Evolutionary conservation across 371 early-diverging fungal genomes (phyloP).

Genomic region (Rhizopus stolonifer): DNA sequence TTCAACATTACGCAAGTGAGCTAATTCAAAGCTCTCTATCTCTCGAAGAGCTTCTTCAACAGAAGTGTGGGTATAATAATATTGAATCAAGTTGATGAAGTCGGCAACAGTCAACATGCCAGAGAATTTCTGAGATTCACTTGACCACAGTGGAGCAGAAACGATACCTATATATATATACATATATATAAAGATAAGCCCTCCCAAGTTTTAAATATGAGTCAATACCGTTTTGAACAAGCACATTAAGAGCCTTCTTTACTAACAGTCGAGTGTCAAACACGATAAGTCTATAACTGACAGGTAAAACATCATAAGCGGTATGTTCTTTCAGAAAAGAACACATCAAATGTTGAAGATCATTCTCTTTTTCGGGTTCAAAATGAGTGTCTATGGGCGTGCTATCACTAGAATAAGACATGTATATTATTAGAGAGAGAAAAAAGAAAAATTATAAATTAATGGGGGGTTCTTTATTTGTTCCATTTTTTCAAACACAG

Average conservation of each 20-base stretch:
- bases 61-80: constrained; percentile 81
- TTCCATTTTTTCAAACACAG: constrained; percentile 2
- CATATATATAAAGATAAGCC: neutral
- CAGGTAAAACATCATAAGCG: constrained; percentile 88
- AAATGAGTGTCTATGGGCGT: constrained; percentile 10
- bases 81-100: constrained; percentile 89
- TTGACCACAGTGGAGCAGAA: constrained; percentile 92
- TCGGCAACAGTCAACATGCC: constrained; percentile 95
- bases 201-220: too few species aligned
- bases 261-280: constrained; percentile 88
- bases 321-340: constrained; percentile 78
- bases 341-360: constrained; percentile 52
- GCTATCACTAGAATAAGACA: constrained; percentile 17
- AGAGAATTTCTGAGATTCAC: constrained; percentile 71
- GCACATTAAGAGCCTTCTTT: constrained; percentile 88
- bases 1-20: constrained; percentile 67
- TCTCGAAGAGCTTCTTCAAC: constrained; percentile 80
- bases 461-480: neutral
- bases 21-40: constrained; percentile 80
- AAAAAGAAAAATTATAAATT: neutral
- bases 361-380: constrained; percentile 18
- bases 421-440: neutral
- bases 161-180: constrained; percentile 70
- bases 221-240: constrained; percentile 89
- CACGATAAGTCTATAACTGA: constrained; percentile 87